Evolutionary conservation across 768 basidiomycete species (phyloP).

Genomic region (Lyophyllum atratum): DNA sequence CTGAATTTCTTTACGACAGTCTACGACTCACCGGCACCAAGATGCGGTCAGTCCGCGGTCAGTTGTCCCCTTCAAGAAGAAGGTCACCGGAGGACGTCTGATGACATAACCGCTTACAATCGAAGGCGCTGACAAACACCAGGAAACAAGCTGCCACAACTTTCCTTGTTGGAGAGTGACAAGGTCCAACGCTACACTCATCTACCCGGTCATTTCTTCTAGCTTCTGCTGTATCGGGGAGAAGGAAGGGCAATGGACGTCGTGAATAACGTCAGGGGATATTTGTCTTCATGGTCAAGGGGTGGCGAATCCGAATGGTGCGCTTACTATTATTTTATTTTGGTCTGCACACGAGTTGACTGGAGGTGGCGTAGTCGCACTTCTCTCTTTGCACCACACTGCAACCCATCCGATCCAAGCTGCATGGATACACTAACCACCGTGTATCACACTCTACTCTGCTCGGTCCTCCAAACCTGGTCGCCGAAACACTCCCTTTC

Average conservation of each 20-base stretch:
- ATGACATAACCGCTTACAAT: background rate
- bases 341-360: constrained; percentile 18
- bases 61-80: background rate
- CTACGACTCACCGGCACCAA: background rate
- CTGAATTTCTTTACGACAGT: background rate
- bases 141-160: background rate
- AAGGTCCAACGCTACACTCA: background rate
- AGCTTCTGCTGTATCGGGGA: background rate
- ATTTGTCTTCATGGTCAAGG: constrained; percentile 54
- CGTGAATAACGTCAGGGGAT: constrained; percentile 50
- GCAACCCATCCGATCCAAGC: constrained; percentile 53
- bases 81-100: background rate
- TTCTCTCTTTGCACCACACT: constrained; percentile 61
- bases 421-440: constrained; percentile 61
- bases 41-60: background rate
- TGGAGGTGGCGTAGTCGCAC: constrained; percentile 49
- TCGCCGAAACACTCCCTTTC: constrained; percentile 47
- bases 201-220: background rate
- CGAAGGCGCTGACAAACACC: background rate
- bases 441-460: constrained; percentile 68
- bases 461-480: constrained; percentile 60
- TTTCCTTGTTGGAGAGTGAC: constrained; percentile 5
- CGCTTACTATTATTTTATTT: constrained; percentile 21
- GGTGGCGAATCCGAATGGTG: constrained; percentile 69
- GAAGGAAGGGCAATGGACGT: constrained; percentile 52